Evolutionary conservation across 2,329 filamentous ascomycete genomes (phyloP).

Genomic region (Monilinia vaccinii-corymbosi): DNA sequence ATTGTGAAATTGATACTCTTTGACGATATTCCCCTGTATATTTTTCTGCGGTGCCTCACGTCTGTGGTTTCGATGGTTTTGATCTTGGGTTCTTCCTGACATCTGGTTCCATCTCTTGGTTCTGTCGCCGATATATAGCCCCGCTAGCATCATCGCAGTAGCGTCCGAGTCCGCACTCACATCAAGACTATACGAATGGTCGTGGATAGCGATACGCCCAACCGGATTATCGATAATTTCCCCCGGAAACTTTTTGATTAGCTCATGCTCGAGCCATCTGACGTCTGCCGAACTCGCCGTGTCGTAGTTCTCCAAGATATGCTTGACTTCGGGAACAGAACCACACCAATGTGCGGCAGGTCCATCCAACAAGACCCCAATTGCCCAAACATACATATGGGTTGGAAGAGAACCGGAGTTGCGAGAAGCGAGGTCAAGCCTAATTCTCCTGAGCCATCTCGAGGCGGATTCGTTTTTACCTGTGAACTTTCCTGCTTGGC

Average conservation of each 20-base stretch:
- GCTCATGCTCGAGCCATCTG: slow-evolving; percentile 1
- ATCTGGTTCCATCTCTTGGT: not conserved
- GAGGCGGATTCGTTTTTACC: not conserved
- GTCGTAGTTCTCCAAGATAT: not conserved
- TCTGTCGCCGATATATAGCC: not conserved
- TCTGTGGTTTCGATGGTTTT: not conserved
- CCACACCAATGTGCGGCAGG: slow-evolving; percentile 1
- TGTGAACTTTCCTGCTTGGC: not conserved
- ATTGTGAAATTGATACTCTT: not conserved
- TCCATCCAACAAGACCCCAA: not conserved
- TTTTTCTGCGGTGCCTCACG: not conserved
- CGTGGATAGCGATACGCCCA: not conserved
- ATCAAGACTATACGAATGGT: not conserved
- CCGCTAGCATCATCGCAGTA: not conserved
- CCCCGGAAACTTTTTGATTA: not conserved
- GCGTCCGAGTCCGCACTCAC: not conserved
- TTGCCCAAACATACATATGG: not conserved
- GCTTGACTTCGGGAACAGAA: not conserved
- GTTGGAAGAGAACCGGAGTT: not conserved
- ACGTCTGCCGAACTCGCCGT: not conserved
- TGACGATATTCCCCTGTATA: not conserved
- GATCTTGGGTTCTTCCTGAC: not conserved
- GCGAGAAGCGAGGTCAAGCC: not conserved
- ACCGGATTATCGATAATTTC: not conserved
- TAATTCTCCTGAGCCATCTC: not conserved